phyloP scores from a whole-genome alignment of 495 filamentous ascomycete species.

The Aspergillus homomorphus region DNA sequence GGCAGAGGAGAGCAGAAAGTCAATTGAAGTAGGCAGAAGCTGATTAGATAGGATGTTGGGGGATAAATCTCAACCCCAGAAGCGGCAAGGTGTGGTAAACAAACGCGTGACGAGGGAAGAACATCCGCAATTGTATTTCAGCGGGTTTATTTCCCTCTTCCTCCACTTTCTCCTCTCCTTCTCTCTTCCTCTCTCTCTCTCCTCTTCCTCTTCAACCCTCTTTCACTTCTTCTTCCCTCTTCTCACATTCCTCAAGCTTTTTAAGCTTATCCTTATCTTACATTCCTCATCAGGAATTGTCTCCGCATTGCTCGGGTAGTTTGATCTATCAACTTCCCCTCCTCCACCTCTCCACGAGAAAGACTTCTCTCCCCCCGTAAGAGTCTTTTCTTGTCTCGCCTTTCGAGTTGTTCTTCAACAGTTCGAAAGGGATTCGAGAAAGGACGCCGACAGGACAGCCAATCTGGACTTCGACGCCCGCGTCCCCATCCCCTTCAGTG shows the following conservation, averaged over 20 bases:
- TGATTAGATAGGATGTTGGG: background rate
- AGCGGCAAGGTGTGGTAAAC: constrained; percentile 31
- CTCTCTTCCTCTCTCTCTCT: constrained; percentile 10
- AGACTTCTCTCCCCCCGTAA: constrained; percentile 38
- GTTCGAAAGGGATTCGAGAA: constrained; percentile 94
- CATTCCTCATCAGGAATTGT: constrained; percentile 17
- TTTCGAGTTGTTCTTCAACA: constrained; percentile 71
- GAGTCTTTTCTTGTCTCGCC: constrained; percentile 89
- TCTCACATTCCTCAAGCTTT: constrained; percentile 19
- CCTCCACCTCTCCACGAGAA: constrained; percentile 30
- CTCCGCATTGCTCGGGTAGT: constrained; percentile 18
- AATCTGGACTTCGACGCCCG: constrained; percentile 99
- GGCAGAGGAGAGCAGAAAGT: background rate
- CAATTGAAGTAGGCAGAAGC: background rate
- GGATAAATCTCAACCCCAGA: constrained; percentile 11
- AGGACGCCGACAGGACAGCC: constrained; percentile 78
- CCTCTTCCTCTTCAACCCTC: constrained; percentile 16
- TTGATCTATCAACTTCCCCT: constrained; percentile 24
- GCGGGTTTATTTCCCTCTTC: constrained; percentile 10
- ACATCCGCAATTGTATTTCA: constrained; percentile 10
- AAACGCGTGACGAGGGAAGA: constrained; percentile 19
- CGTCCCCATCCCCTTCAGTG: constrained; percentile 98
- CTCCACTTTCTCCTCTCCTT: constrained; percentile 11
- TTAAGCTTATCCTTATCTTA: constrained; percentile 31
- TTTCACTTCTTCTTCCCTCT: constrained; percentile 11